Conservation (phyloP, 1,284 basidiomycete species). For the Wolfiporia cocos region DNA sequence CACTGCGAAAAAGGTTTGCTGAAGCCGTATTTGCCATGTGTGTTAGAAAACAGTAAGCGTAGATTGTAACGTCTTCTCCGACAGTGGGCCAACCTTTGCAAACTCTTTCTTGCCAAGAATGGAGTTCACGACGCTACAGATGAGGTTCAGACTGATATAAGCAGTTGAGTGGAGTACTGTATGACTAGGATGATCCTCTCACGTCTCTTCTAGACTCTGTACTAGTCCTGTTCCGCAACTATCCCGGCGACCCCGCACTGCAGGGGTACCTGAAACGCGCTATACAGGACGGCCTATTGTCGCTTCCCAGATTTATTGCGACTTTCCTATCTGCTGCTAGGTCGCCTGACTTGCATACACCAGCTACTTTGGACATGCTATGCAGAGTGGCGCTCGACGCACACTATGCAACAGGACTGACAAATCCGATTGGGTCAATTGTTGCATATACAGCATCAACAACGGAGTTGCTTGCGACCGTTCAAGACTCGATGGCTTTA, state of each 20-base stretch:
- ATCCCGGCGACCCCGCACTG: conserved; percentile 58
- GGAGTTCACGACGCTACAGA: conserved; percentile 15
- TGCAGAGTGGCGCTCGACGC: conserved; percentile 57
- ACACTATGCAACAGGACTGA: conserved; percentile 53
- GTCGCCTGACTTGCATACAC: conserved; percentile 45
- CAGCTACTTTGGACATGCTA: conserved; percentile 60
- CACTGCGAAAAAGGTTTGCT: conserved; percentile 48
- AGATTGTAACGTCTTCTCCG: background rate
- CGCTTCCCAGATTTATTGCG: conserved; percentile 51
- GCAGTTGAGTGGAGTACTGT: conserved; percentile 27
- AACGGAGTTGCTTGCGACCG: conserved; percentile 40
- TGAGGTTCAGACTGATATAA: conserved; percentile 29
- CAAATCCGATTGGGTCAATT: conserved; percentile 45
- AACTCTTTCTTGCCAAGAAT: conserved; percentile 49
- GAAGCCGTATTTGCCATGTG: background rate
- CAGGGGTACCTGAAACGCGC: conserved; percentile 57
- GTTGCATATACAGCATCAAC: conserved; percentile 43
- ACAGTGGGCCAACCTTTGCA: conserved; percentile 63
- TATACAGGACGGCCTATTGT: conserved; percentile 47
- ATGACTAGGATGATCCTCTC: too few species aligned
- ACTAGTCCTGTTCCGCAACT: conserved; percentile 54
- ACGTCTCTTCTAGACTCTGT: conserved; percentile 51
- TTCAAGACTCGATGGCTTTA: conserved; percentile 55
- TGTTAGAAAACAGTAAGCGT: conserved; percentile 6
- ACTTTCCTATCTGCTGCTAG: conserved; percentile 42